A percentile compares a stretch with the other conserved stretches of the same genome.
phyloP scores from a whole-genome alignment of 2,329 filamentous ascomycete species.

The Cyanodermella asteris region DNA sequence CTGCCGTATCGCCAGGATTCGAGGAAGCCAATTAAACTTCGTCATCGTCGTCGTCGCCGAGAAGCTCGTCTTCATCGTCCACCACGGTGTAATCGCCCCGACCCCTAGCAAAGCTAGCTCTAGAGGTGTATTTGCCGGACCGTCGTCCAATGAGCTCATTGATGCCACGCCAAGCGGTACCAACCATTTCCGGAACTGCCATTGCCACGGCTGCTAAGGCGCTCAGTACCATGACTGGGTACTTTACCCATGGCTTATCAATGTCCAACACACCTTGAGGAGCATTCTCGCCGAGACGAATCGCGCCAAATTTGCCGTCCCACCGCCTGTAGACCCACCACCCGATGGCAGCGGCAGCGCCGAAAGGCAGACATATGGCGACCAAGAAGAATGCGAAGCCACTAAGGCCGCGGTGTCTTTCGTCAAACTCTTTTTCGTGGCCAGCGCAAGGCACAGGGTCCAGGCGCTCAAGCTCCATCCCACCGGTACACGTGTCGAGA shows the following conservation, averaged over 20 bases:
- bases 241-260: constrained; percentile 57
- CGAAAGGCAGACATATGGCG: constrained; percentile 56
- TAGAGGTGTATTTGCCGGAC: constrained; percentile 55
- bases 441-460: constrained; percentile 45
- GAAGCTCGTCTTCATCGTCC: constrained; percentile 81
- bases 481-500: constrained; percentile 65
- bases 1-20: no score
- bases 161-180: constrained; percentile 49
- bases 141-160: constrained; percentile 24
- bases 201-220: constrained; percentile 37
- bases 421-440: constrained; percentile 62
- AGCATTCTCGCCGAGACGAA: constrained; percentile 54
- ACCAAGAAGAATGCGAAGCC: constrained; percentile 84
- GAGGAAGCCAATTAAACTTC: constrained; percentile 34
- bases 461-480: constrained; percentile 50
- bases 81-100: constrained; percentile 74
- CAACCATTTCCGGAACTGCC: constrained; percentile 47
- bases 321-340: constrained; percentile 74
- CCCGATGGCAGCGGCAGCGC: constrained; percentile 46
- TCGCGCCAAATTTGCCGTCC: constrained; percentile 77
- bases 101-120: constrained; percentile 71
- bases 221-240: constrained; percentile 55
- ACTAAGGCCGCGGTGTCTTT: constrained; percentile 47
- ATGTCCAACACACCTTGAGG: constrained; percentile 33
- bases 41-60: constrained; percentile 86